A percentile compares a stretch with the other conserved stretches of the same genome.
Conservation (phyloP, 176 grass and related monocot species). For the Eragrostis nindensis region DNA sequence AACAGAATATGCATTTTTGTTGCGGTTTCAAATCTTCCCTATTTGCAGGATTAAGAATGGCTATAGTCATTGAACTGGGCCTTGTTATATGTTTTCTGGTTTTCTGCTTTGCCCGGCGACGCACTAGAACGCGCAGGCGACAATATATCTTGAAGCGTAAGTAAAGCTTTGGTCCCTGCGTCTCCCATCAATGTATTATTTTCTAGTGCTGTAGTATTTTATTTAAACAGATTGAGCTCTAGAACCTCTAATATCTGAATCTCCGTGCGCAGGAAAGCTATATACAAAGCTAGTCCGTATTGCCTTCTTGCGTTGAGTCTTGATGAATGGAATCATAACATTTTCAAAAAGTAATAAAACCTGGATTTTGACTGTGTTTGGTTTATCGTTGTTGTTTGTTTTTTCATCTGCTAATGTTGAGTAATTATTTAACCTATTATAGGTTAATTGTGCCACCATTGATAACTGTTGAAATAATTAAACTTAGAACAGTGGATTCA, state of each 20-base stretch:
- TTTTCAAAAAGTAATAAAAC: neutral
- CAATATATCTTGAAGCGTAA: constrained; percentile 64
- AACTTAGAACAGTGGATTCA: neutral
- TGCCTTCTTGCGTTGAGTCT: neutral
- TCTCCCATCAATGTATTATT: constrained; percentile 3
- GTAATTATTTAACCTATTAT: neutral
- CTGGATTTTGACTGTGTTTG: neutral
- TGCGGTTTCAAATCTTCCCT: constrained; percentile 27
- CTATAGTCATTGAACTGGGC: constrained; percentile 57
- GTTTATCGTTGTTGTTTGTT: neutral
- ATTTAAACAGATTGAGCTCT: neutral
- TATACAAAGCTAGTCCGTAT: neutral
- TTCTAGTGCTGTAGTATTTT: neutral
- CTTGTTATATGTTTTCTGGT: constrained; percentile 46
- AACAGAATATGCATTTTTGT: constrained; percentile 1
- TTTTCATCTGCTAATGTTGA: neutral
- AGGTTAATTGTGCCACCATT: neutral
- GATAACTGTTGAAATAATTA: constrained; percentile 2
- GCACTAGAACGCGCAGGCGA: constrained; percentile 52
- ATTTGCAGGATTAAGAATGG: constrained; percentile 64
- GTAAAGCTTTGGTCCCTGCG: constrained; percentile 13
- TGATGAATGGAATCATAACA: neutral
- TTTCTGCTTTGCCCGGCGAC: constrained; percentile 55
- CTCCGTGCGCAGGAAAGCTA: neutral
- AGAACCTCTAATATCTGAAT: neutral